Percentiles rank a stretch among this genome's conserved stretches.
Conservation (phyloP, 2,329 filamentous ascomycete genomes). For the Ascochyta lentis region DNA sequence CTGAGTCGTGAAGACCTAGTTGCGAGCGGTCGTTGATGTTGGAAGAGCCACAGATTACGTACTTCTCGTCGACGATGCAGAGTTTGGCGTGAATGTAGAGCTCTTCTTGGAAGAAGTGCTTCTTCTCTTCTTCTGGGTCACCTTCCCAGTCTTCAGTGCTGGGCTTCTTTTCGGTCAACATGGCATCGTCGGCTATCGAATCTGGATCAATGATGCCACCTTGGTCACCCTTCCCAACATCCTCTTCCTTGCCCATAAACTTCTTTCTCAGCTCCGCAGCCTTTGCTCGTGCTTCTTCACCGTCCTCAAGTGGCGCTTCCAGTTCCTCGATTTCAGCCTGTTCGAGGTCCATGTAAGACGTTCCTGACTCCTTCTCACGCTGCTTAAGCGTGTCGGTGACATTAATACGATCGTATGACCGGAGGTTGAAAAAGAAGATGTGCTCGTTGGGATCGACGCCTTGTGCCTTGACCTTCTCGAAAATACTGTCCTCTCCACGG, state of each 20-base stretch:
- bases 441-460: conserved; percentile 80
- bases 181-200: conserved; percentile 77
- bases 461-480: conserved; percentile 73
- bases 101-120: conserved; percentile 94
- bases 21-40: conserved; percentile 94
- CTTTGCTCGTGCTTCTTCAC: conserved; percentile 51
- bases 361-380: conserved; percentile 80
- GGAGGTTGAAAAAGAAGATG: conserved; percentile 92
- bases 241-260: conserved; percentile 53
- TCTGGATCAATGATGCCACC: conserved; percentile 62
- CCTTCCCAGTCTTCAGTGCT: conserved; percentile 80
- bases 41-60: conserved; percentile 83
- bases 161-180: conserved; percentile 71
- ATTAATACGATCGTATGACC: conserved; percentile 91
- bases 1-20: conserved; percentile 86
- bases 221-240: conserved; percentile 49
- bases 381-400: conserved; percentile 75
- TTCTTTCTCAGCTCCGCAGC: conserved; percentile 55
- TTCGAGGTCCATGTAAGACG: conserved; percentile 86
- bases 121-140: conserved; percentile 74
- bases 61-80: conserved; percentile 84
- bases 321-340: conserved; percentile 87
- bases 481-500: conserved; percentile 90
- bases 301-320: conserved; percentile 60
- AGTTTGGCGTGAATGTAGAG: conserved; percentile 95